Conservation (phyloP, 371 early-diverging fungal genomes). For the Blakeslea trispora region DNA sequence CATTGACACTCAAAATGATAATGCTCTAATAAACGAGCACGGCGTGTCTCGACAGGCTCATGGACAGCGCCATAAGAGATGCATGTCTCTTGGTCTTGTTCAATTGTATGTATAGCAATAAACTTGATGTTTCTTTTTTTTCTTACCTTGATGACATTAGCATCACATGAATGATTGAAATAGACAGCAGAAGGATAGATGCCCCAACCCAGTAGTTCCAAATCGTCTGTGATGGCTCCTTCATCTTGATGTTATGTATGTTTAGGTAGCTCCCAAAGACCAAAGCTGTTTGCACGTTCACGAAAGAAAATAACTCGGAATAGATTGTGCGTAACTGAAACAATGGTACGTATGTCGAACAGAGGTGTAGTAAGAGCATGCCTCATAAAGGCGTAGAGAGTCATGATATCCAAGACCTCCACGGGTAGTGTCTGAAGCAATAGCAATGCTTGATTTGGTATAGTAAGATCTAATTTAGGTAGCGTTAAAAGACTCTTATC, state of each 20-base stretch:
- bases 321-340: conserved; percentile 24
- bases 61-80: conserved; percentile 69
- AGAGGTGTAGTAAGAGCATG: conserved; percentile 1
- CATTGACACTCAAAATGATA: conserved; percentile 77
- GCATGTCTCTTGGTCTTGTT: conserved; percentile 65
- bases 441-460: background rate
- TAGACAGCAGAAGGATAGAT: conserved; percentile 74
- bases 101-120: conserved; percentile 50
- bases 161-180: conserved; percentile 81
- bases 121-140: conserved; percentile 57
- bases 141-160: conserved; percentile 63
- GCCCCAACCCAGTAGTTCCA: conserved; percentile 63
- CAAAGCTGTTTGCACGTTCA: conserved; percentile 71
- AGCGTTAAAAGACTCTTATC: background rate
- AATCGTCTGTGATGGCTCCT: conserved; percentile 38
- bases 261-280: conserved; percentile 57
- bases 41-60: conserved; percentile 41
- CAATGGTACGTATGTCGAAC: background rate
- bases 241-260: background rate
- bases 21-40: conserved; percentile 50
- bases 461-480: background rate
- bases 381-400: conserved; percentile 25
- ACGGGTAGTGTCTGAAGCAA: conserved; percentile 11
- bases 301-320: conserved; percentile 62
- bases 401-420: conserved; percentile 24